Evolutionary conservation across 2,329 filamentous ascomycete genomes (phyloP).

Genomic region (Hypoxylon sp.): DNA sequence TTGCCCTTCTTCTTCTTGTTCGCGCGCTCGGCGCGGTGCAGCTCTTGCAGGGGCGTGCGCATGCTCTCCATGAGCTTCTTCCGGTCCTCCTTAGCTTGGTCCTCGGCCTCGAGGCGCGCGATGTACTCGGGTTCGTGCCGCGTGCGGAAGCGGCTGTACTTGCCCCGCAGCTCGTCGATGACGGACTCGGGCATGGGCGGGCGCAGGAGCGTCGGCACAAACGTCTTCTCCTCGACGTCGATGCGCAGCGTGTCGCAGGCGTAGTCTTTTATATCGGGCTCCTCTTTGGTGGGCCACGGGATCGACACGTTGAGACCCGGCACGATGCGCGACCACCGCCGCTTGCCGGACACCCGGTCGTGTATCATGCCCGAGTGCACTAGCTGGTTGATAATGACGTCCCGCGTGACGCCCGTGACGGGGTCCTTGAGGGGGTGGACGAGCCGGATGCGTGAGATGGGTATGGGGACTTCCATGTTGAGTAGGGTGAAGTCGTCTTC

Average conservation of each 20-base stretch:
- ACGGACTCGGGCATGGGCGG: conserved; percentile 85
- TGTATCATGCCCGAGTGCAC: conserved; percentile 66
- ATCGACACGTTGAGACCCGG: conserved; percentile 80
- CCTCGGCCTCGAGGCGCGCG: conserved; percentile 73
- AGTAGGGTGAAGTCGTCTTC: conserved; percentile 59
- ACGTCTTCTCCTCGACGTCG: conserved; percentile 81
- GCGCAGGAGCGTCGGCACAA: conserved; percentile 81
- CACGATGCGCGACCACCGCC: conserved; percentile 72
- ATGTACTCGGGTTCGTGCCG: conserved; percentile 84
- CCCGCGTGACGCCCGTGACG: conserved; percentile 74
- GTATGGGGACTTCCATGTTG: conserved; percentile 69
- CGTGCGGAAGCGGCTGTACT: conserved; percentile 85
- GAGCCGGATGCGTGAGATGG: conserved; percentile 82
- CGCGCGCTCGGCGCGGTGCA: conserved; percentile 69
- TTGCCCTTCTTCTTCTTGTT: conserved; percentile 67
- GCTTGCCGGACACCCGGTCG: conserved; percentile 65
- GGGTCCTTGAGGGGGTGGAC: conserved; percentile 82
- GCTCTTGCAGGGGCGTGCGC: conserved; percentile 71
- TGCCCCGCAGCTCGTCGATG: conserved; percentile 87
- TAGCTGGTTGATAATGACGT: conserved; percentile 84
- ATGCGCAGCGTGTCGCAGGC: conserved; percentile 81
- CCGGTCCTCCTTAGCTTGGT: conserved; percentile 62
- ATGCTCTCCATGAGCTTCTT: conserved; percentile 57
- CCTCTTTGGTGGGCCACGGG: conserved; percentile 78
- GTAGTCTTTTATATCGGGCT: conserved; percentile 67